These are phyloP conservation scores for Pseudognaphalium luteoalbum DNA, from an alignment of 129 eudicot genomes.

Conservation along the genomic window DNA sequence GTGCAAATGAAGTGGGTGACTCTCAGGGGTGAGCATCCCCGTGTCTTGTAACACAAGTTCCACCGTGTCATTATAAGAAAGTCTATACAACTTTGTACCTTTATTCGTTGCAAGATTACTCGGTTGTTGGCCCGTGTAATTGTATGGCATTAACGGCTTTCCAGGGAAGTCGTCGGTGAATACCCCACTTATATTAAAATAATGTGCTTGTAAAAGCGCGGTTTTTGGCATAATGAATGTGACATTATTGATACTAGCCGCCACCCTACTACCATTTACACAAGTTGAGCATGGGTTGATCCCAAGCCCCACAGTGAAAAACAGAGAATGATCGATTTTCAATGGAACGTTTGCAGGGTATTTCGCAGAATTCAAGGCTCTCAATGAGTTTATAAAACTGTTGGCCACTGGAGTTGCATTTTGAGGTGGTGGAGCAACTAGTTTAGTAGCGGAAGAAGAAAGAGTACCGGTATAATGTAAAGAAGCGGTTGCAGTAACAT, in stretches of 20 bases:
- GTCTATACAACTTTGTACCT: conserved; percentile 69
- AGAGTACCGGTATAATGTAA: conserved; percentile 53
- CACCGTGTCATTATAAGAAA: conserved; percentile 61
- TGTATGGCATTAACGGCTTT: conserved; percentile 50
- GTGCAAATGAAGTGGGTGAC: conserved; percentile 82
- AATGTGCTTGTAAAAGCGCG: conserved; percentile 74
- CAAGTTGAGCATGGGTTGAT: conserved; percentile 65
- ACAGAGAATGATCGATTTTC: conserved; percentile 50
- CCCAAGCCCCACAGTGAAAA: conserved; percentile 77
- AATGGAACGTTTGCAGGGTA: conserved; percentile 67
- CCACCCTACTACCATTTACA: conserved; percentile 51
- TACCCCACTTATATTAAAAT: conserved; percentile 55
- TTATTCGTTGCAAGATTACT: conserved; percentile 41
- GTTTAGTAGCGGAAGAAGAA: conserved; percentile 41
- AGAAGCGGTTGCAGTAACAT: conserved; percentile 62
- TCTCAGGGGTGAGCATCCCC: conserved; percentile 59
- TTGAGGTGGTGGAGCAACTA: conserved; percentile 57
- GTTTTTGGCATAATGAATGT: conserved; percentile 67
- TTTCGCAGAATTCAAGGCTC: conserved; percentile 51
- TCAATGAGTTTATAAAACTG: conserved; percentile 49
- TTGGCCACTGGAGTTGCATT: conserved; percentile 64
- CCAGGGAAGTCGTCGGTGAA: conserved; percentile 76
- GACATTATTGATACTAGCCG: conserved; percentile 65
- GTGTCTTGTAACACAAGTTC: conserved; percentile 78
- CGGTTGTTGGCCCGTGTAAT: conserved; percentile 63